These are phyloP conservation scores for Bremia lactucae DNA, from an alignment of 352 stramenopile genomes.

Conservation along the genomic window DNA sequence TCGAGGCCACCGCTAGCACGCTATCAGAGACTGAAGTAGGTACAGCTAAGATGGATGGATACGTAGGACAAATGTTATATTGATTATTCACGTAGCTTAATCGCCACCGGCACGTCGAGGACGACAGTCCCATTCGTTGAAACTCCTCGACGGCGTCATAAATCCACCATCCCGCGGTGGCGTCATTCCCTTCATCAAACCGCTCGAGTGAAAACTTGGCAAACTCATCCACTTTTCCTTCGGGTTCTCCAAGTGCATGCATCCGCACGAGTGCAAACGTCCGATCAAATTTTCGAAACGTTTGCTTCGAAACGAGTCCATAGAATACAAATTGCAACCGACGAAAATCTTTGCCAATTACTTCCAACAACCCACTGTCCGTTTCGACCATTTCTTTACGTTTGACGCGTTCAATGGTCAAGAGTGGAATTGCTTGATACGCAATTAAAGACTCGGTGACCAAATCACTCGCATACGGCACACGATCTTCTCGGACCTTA, in stretches of 20 bases:
- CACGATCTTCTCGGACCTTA: constrained; percentile 30
- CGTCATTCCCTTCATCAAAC: constrained; percentile 28
- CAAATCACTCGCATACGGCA: constrained; percentile 35
- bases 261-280: constrained; percentile 50
- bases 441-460: constrained; percentile 27
- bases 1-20: constrained; percentile 51
- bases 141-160: constrained; percentile 69
- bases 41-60: constrained; percentile 67
- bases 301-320: constrained; percentile 65
- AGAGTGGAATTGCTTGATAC: constrained; percentile 62
- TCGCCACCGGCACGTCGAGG: constrained; percentile 46
- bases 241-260: constrained; percentile 45
- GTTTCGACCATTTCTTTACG: constrained; percentile 66
- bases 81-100: constrained; percentile 55
- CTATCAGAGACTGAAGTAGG: constrained; percentile 52
- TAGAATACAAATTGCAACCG: constrained; percentile 68
- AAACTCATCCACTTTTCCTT: constrained; percentile 44
- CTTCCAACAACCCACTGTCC: constrained; percentile 55
- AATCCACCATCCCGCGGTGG: constrained; percentile 48
- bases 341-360: constrained; percentile 76
- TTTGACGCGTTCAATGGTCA: constrained; percentile 66
- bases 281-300: constrained; percentile 66
- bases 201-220: constrained; percentile 47
- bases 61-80: constrained; percentile 68
- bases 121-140: constrained; percentile 46